Evolutionary conservation across 768 basidiomycete genomes (phyloP).

Genomic region (Leccinum olivaceopallidum): DNA sequence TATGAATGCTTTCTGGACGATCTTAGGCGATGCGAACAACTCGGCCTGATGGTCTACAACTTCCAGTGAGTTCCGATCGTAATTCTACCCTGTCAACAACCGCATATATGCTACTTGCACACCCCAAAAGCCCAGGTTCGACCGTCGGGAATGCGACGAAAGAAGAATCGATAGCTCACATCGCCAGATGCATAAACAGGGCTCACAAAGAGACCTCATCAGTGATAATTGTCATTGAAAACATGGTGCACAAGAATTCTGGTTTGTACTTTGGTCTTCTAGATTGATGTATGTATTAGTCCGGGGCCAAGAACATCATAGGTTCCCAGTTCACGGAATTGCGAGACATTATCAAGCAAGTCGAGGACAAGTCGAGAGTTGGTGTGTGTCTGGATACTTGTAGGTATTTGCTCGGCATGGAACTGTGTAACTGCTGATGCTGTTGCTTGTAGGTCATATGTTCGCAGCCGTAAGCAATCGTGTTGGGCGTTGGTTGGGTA

Average conservation of each 20-base stretch:
- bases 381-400: constrained; percentile 90
- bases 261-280: background rate
- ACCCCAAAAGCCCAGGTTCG: constrained; percentile 67
- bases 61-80: constrained; percentile 64
- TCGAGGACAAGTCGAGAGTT: constrained; percentile 72
- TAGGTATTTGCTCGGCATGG: constrained; percentile 27
- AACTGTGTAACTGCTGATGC: background rate
- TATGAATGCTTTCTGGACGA: constrained; percentile 86
- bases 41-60: constrained; percentile 76
- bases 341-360: constrained; percentile 62
- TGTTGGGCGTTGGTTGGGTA: constrained; percentile 37
- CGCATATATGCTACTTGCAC: background rate
- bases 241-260: constrained; percentile 59
- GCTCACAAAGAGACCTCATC: constrained; percentile 62
- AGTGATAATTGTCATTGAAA: constrained; percentile 74
- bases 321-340: constrained; percentile 72
- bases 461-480: constrained; percentile 67
- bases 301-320: constrained; percentile 77
- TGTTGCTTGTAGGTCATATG: constrained; percentile 55
- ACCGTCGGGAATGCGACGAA: constrained; percentile 69
- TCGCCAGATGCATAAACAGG: constrained; percentile 73
- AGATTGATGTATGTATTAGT: constrained; percentile 40
- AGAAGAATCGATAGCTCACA: constrained; percentile 58
- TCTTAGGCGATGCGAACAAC: constrained; percentile 69
- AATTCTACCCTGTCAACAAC: background rate